Evolutionary conservation across 495 filamentous ascomycete genomes (phyloP).

Genomic region (Cairneyella variabilis): DNA sequence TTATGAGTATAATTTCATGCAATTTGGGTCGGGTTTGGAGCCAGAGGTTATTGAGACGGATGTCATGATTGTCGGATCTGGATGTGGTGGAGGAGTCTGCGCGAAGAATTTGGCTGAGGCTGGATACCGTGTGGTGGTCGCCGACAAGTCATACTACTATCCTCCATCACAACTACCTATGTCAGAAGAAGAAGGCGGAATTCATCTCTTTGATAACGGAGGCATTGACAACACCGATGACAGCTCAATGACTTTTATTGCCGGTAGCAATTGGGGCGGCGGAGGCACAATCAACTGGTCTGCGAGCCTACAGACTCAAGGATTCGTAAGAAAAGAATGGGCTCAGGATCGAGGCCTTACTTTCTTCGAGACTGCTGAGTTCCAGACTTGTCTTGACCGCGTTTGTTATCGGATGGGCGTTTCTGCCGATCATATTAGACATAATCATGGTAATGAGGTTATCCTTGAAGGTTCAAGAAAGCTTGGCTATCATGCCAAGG

Average conservation of each 20-base stretch:
- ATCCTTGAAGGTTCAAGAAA: constrained; percentile 73
- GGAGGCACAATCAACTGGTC: constrained; percentile 71
- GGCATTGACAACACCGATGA: constrained; percentile 59
- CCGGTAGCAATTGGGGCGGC: constrained; percentile 77
- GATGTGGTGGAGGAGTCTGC: constrained; percentile 79
- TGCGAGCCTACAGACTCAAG: constrained; percentile 77
- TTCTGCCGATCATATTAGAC: constrained; percentile 58
- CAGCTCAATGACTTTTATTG: constrained; percentile 53
- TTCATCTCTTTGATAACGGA: constrained; percentile 62
- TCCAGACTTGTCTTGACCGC: constrained; percentile 71
- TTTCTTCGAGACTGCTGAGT: constrained; percentile 74
- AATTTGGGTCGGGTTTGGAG: constrained; percentile 36
- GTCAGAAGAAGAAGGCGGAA: constrained; percentile 47
- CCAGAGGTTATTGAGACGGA: constrained; percentile 65
- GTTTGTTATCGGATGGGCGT: constrained; percentile 73
- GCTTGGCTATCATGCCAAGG: constrained; percentile 66
- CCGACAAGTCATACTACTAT: constrained; percentile 79
- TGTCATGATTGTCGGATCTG: constrained; percentile 81
- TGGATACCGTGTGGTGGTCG: constrained; percentile 70
- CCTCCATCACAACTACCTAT: constrained; percentile 70
- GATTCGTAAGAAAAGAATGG: constrained; percentile 81
- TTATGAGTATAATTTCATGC: constrained; percentile 45
- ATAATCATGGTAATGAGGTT: constrained; percentile 64
- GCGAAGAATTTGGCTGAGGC: constrained; percentile 78
- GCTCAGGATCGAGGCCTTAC: constrained; percentile 59